A percentile compares a stretch with the other conserved stretches of the same genome.
Evolutionary conservation across 2,329 filamentous ascomycete genomes (phyloP).

Genomic region (Colletotrichum gloeosporioides): DNA sequence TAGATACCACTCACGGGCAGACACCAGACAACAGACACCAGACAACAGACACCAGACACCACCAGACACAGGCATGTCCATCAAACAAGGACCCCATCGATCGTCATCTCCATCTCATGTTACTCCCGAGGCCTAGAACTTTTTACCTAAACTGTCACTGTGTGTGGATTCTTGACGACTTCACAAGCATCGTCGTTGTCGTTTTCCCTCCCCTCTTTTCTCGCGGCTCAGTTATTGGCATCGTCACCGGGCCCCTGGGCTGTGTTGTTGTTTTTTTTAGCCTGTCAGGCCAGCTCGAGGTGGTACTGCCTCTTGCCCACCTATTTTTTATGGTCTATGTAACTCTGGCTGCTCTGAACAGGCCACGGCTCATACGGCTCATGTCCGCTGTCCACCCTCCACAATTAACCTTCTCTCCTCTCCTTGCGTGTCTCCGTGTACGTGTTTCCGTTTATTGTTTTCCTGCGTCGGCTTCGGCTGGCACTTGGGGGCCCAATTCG

Average conservation of each 20-base stretch:
- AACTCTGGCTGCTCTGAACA: not conserved
- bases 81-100: not conserved
- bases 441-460: not conserved
- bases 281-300: not conserved
- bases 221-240: not conserved
- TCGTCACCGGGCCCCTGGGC: not conserved
- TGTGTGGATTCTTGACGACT: not conserved
- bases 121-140: not conserved
- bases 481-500: constrained; percentile 14
- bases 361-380: not conserved
- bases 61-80: not conserved
- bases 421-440: not conserved
- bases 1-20: not conserved
- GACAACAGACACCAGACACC: not conserved
- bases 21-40: not conserved
- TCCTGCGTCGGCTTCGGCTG: not conserved
- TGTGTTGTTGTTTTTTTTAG: not conserved
- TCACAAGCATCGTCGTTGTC: not conserved
- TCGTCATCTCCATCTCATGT: not conserved
- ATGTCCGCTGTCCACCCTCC: not conserved
- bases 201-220: not conserved
- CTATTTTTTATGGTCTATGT: not conserved
- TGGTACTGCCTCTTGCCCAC: not conserved
- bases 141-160: not conserved
- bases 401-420: not conserved